Base-by-base conservation (phyloP, 352 stramenopile genomes). In the Phytophthora cryptogea region DNA sequence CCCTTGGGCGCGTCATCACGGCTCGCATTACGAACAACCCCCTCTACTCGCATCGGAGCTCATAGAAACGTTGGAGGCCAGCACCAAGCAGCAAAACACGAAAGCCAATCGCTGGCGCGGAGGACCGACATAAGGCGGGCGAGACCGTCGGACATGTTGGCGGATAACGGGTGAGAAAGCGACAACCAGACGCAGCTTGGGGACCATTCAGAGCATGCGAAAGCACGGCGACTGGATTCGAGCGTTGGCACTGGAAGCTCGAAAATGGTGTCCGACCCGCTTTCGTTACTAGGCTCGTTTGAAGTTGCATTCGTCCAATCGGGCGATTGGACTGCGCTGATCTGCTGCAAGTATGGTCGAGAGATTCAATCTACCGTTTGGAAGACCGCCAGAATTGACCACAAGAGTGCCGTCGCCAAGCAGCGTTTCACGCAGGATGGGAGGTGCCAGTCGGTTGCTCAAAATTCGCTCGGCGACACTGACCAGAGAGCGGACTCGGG, bases 231-330 rank as follows among this genome's bases (percentile, higher is more conserved):
- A 40, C 11, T 36, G 8, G 9, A 11, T 10, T 16, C 32, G 32
- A 37, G 32, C 8, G 1, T 23, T 23, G 20, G 20, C 20, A 23
- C 31, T 45, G 28, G 26, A 48, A 47, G 41, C 40, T 43, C 30
- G 16, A 45, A n/a, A 26, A 40, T 51, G 53, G n/a, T 59, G 51
- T 46, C 35, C 36, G 23, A 47, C 11, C 36, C 23, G 42, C 36
- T 54, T 66, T 60, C 62, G 32, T 36, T 70, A 52, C 33, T 52
- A 11, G 48, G 30, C 5, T 37, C 40, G 13, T 52, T 62, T 63
- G 56, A 70, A 54, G 56, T 70, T 70, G 32, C 53, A 63, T 35
- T 59, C 57, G 44, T 63, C 63, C 58, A 70, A 70, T 70, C 56
- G 27, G 42, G 10, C 37, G 63, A 58, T 63, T 63, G 63, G 56